A percentile compares a stretch with the other conserved stretches of the same genome.
Conservation (phyloP, 1,284 basidiomycete genomes). For the Xerocomus nothofagi region DNA sequence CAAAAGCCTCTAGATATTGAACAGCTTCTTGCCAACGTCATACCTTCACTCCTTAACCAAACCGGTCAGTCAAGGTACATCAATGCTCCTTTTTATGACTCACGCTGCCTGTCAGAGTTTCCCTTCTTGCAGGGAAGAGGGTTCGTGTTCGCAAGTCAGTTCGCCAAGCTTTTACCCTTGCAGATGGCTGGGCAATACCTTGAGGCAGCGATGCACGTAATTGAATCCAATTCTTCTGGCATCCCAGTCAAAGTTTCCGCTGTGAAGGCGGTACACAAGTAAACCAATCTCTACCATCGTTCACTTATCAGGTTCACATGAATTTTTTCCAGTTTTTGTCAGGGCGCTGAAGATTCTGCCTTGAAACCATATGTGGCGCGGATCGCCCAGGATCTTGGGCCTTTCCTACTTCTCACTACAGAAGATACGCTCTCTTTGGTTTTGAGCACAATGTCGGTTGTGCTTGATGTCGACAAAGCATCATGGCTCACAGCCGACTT, state of each 20-base stretch:
- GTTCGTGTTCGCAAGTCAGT: constrained; percentile 94
- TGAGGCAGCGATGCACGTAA: constrained; percentile 79
- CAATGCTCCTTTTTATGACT: background rate
- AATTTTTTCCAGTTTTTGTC: constrained; percentile 57
- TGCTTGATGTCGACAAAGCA: constrained; percentile 73
- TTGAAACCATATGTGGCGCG: constrained; percentile 68
- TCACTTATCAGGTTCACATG: constrained; percentile 6
- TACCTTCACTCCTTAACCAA: constrained; percentile 74
- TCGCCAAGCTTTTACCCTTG: constrained; percentile 69
- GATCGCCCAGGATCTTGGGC: constrained; percentile 82
- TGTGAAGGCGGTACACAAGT: constrained; percentile 91
- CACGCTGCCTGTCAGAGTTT: constrained; percentile 48
- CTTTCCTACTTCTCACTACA: constrained; percentile 77
- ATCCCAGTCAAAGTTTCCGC: constrained; percentile 93
- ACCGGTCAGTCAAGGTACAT: constrained; percentile 46
- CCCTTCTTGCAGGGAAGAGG: constrained; percentile 93
- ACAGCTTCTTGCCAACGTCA: constrained; percentile 71
- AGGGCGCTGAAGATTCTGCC: constrained; percentile 53
- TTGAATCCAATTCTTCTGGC: constrained; percentile 71
- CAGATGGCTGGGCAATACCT: constrained; percentile 82
- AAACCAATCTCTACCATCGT: constrained; percentile 23
- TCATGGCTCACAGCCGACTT: constrained; percentile 67
- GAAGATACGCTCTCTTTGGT: constrained; percentile 92
- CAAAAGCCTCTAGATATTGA: constrained; percentile 75
- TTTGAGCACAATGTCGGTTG: constrained; percentile 80